A percentile compares a stretch with the other conserved stretches of the same genome.
Conservation (phyloP, 1,284 basidiomycete species). For the Ustilago tritici region DNA sequence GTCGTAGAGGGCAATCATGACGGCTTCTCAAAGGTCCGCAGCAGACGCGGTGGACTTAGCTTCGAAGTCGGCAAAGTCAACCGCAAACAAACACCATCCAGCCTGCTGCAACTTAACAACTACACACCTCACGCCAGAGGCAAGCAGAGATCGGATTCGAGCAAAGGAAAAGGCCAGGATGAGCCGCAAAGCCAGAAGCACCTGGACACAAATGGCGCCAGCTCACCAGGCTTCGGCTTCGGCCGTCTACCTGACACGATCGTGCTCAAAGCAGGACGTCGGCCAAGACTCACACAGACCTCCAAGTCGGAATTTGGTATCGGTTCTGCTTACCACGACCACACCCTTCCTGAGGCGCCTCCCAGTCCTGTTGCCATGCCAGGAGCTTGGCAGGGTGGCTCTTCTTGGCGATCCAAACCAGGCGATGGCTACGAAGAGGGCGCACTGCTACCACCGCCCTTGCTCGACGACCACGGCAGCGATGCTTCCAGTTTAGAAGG, state of each 20-base stretch:
- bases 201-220: not conserved
- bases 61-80: slow-evolving; percentile 34
- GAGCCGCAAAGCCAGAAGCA: not conserved
- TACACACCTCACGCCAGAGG: slow-evolving; percentile 10
- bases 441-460: slow-evolving; percentile 61
- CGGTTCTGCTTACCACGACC: slow-evolving; percentile 44
- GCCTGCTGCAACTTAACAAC: slow-evolving; percentile 27
- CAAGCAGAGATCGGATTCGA: not conserved
- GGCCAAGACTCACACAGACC: slow-evolving; percentile 11
- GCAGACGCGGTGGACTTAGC: slow-evolving; percentile 41
- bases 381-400: slow-evolving; percentile 61
- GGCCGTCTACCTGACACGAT: slow-evolving; percentile 24
- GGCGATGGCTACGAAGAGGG: slow-evolving; percentile 59
- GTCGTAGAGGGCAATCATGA: slow-evolving; percentile 27
- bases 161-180: not conserved
- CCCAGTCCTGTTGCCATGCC: slow-evolving; percentile 67
- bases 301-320: slow-evolving; percentile 49
- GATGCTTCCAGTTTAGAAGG: slow-evolving; percentile 55
- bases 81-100: slow-evolving; percentile 27
- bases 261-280: slow-evolving; percentile 32
- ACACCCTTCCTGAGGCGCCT: slow-evolving; percentile 54
- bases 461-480: slow-evolving; percentile 63
- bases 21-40: slow-evolving; percentile 35
- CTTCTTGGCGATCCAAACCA: slow-evolving; percentile 44
- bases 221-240: not conserved